A percentile compares a stretch with the other conserved stretches of the same genome.
Conservation (phyloP, 2,329 filamentous ascomycete genomes). For the Xylaria sp. region DNA sequence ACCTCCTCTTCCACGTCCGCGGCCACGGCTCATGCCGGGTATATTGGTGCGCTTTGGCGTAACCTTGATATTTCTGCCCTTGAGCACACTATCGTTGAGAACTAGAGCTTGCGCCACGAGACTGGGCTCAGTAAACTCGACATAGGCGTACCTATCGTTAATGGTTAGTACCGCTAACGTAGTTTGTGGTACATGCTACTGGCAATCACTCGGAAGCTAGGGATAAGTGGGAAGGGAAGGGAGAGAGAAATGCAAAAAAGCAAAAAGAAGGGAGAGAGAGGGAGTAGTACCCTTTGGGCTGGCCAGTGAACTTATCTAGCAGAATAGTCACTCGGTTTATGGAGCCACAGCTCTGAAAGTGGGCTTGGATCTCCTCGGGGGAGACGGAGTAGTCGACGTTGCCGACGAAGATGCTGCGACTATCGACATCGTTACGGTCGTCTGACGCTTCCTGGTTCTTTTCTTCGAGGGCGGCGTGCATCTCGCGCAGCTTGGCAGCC, state of each 20-base stretch:
- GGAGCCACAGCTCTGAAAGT: constrained; percentile 95
- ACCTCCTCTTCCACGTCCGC: constrained; percentile 66
- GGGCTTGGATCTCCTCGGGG: constrained; percentile 96
- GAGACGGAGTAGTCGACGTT: constrained; percentile 98
- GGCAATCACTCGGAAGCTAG: background rate
- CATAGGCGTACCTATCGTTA: constrained; percentile 88
- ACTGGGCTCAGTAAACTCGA: constrained; percentile 95
- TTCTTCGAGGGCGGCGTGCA: constrained; percentile 87
- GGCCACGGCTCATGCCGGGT: constrained; percentile 89
- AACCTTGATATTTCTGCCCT: constrained; percentile 95
- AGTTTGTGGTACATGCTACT: background rate
- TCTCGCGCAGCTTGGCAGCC: constrained; percentile 85
- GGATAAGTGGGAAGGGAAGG: background rate
- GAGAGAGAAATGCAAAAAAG: background rate
- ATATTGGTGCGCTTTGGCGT: constrained; percentile 94
- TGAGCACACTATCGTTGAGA: constrained; percentile 95
- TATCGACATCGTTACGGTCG: constrained; percentile 95
- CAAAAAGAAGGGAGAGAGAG: constrained; percentile 54
- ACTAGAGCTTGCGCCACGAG: constrained; percentile 93
- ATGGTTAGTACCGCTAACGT: constrained; percentile 20
- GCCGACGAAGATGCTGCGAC: constrained; percentile 95
- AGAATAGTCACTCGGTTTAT: constrained; percentile 99
- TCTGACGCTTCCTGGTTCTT: constrained; percentile 85
- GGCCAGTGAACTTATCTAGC: constrained; percentile 96
- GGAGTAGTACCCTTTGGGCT: constrained; percentile 90